These are phyloP conservation scores for Ophiostoma angusticollis DNA, from an alignment of 2,329 filamentous ascomycete genomes.

Conservation along the genomic window DNA sequence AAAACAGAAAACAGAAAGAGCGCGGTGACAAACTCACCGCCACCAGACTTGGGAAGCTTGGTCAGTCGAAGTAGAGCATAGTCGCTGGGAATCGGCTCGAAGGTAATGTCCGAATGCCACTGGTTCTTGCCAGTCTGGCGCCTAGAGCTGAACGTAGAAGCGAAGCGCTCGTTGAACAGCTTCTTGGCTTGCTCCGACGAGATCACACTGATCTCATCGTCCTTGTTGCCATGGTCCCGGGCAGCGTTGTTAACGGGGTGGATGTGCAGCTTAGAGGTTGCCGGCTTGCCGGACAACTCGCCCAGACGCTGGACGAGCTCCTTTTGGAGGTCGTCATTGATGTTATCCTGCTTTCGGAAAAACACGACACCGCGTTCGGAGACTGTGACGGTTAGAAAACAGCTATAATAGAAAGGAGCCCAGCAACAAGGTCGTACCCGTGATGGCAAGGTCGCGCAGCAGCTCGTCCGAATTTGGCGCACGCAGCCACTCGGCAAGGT, in stretches of 20 bases:
- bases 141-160: not conserved
- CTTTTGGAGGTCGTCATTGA: constrained; percentile 9
- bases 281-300: constrained; percentile 22
- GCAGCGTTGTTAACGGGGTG: constrained; percentile 27
- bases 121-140: constrained; percentile 9
- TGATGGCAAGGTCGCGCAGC: constrained; percentile 48
- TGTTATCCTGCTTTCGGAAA: constrained; percentile 32
- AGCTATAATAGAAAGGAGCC: not conserved
- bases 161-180: constrained; percentile 7
- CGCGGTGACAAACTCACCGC: too few relatives aligned
- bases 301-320: constrained; percentile 12
- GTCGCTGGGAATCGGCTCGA: constrained; percentile 33
- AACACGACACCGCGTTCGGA: constrained; percentile 38
- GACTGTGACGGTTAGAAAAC: constrained; percentile 17
- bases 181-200: constrained; percentile 25
- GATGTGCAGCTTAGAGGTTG: constrained; percentile 37
- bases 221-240: constrained; percentile 4
- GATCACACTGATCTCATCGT: constrained; percentile 35
- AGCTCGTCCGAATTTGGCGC: constrained; percentile 41
- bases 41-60: too few relatives aligned
- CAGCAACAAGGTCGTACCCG: constrained; percentile 25
- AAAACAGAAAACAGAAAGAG: too few relatives aligned
- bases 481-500: constrained; percentile 41
- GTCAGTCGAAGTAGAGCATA: constrained; percentile 32
- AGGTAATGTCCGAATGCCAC: constrained; percentile 38